A percentile compares a stretch with the other conserved stretches of the same genome.
Evolutionary conservation across 2,329 filamentous ascomycete species (phyloP).

Genomic region (Aspergillus fumigatus): DNA sequence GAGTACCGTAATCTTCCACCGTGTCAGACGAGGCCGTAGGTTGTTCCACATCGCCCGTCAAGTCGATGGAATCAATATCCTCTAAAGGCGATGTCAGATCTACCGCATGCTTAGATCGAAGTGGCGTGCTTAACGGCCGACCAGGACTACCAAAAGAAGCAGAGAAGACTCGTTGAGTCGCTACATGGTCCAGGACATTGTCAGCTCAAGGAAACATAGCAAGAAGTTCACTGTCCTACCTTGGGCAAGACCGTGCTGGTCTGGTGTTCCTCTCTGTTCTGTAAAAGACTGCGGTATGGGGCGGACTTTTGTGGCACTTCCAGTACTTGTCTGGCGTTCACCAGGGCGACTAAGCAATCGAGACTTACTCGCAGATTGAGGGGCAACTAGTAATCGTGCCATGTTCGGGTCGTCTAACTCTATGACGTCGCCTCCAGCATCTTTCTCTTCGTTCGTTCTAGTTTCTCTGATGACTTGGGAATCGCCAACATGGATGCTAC

Average conservation of each 20-base stretch:
- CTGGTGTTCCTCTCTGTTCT: constrained; percentile 1
- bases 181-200: constrained; percentile 6
- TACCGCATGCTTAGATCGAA: constrained; percentile 13
- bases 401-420: constrained; percentile 32
- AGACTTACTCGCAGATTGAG: constrained; percentile 37
- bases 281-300: constrained; percentile 8
- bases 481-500: constrained; percentile 8
- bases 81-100: constrained; percentile 16
- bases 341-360: constrained; percentile 34
- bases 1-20: constrained; percentile 38
- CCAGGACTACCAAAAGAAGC: constrained; percentile 15
- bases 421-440: constrained; percentile 12
- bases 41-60: constrained; percentile 37
- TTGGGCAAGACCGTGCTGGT: constrained; percentile 11
- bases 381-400: constrained; percentile 42
- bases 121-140: constrained; percentile 17
- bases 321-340: constrained; percentile 14
- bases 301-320: constrained; percentile 18
- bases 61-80: constrained; percentile 43
- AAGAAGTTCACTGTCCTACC: constrained; percentile 18
- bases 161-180: constrained; percentile 11
- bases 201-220: constrained; percentile 5
- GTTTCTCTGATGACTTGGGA: constrained; percentile 4
- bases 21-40: constrained; percentile 36
- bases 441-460: constrained; percentile 15